Evolutionary conservation across 2,329 filamentous ascomycete species (phyloP).

Genomic region (Colletotrichum trifolii): DNA sequence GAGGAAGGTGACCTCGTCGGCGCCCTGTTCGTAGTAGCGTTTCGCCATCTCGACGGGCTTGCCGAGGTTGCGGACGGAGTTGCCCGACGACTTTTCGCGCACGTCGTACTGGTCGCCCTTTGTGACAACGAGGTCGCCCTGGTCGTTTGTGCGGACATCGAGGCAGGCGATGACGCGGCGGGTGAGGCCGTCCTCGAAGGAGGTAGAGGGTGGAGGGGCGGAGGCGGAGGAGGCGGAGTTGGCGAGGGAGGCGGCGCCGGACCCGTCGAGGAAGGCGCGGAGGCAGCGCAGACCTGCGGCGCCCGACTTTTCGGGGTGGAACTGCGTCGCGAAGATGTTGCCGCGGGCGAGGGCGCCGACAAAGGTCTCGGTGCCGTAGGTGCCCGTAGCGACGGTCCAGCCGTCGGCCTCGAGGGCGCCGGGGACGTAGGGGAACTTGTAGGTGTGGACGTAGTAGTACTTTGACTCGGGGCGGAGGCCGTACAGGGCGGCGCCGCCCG

Average conservation of each 20-base stretch:
- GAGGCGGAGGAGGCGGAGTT: conserved; percentile 34
- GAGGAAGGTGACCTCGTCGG: conserved; percentile 96
- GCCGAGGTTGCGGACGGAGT: conserved; percentile 86
- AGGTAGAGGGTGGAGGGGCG: conserved; percentile 35
- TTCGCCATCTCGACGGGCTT: conserved; percentile 96
- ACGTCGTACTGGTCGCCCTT: conserved; percentile 99
- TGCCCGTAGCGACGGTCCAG: conserved; percentile 92
- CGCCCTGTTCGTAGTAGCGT: conserved; percentile 95
- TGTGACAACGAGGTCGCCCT: conserved; percentile 94
- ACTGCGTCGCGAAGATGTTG: conserved; percentile 92
- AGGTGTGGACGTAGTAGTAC: conserved; percentile 99
- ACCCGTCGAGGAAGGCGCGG: conserved; percentile 85
- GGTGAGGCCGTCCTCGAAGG: conserved; percentile 77
- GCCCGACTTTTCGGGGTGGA: conserved; percentile 98
- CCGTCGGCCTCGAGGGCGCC: conserved; percentile 82
- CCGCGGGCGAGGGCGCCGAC: conserved; percentile 88
- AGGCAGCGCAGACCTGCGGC: conserved; percentile 86
- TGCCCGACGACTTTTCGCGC: conserved; percentile 79
- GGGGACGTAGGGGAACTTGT: conserved; percentile 80
- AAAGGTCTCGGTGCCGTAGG: conserved; percentile 89
- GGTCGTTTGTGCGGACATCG: conserved; percentile 93
- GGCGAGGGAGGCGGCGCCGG: conserved; percentile 63
- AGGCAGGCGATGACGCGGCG: conserved; percentile 94
- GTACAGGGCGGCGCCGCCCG: conserved; percentile 71
- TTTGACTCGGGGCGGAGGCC: conserved; percentile 84